These are phyloP conservation scores for Huntiella bhutanensis DNA, from an alignment of 2,329 filamentous ascomycete genomes.

Conservation along the genomic window DNA sequence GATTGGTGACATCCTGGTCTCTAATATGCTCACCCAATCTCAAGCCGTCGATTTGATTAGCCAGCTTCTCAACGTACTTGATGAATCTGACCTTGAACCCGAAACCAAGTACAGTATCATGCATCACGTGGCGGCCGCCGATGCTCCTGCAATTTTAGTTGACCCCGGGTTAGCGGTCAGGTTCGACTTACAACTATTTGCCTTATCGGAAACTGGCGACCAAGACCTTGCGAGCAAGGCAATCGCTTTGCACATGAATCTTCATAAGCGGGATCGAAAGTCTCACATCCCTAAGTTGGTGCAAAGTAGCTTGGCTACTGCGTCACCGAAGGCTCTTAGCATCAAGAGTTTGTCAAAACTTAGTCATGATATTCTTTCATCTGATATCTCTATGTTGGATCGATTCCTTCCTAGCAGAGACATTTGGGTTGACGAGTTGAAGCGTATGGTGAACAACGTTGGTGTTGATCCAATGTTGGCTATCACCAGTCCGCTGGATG, in stretches of 20 bases:
- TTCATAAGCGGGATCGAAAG: not conserved
- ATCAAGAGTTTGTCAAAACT: conserved; percentile 19
- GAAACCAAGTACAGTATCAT: not conserved
- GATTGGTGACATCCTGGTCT: not conserved
- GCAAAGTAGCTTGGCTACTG: not conserved
- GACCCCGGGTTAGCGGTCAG: not conserved
- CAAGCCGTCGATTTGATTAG: not conserved
- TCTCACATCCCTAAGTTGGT: not conserved
- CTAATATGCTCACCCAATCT: not conserved
- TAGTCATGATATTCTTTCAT: conserved; percentile 22
- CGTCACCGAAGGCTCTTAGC: not conserved
- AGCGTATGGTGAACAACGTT: conserved; percentile 27
- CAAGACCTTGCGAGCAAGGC: not conserved
- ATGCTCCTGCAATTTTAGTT: not conserved
- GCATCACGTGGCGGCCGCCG: not conserved
- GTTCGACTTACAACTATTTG: not conserved
- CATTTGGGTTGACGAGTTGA: conserved; percentile 47
- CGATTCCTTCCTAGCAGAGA: conserved; percentile 43
- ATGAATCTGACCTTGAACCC: not conserved
- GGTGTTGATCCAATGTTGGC: conserved; percentile 44
- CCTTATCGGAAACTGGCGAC: not conserved
- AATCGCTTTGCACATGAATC: not conserved
- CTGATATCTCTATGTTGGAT: conserved; percentile 18
- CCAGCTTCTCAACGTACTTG: not conserved
- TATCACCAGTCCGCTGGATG: conserved; percentile 54